Base-by-base conservation (phyloP, 1,139 yeast genomes). In the Yueomyces sp. region DNA sequence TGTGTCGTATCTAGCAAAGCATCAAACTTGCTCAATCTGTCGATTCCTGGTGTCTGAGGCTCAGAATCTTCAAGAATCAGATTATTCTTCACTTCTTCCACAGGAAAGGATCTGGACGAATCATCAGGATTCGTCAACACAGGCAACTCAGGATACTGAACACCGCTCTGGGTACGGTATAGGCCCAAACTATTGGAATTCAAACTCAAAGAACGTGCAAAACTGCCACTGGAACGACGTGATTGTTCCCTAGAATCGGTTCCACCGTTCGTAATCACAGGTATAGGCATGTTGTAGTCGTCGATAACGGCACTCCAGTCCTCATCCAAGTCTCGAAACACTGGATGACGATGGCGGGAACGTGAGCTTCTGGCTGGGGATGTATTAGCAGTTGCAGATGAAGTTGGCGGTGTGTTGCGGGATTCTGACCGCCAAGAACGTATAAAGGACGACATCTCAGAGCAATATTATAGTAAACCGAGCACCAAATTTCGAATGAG, bases 291-390 rank as follows among this genome's bases (percentile, higher is more conserved):
- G 41, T 59, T 59, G 41, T 56, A 59, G 43, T 60, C 63, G 49
- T 81, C 86, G 39, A 86, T 69, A 36, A 78, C 82, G 3, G 95
- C 93, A 57, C 86, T 89, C 96, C 96, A 87, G 60, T 86, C 96
- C 54, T 83, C 95, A 57, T 86, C 96, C 41, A 78, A 62, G 55
- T 84, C 95, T 26, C 73, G 65, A 51, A 76, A 78, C 50, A 55
- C 28, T 60, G 59, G 41, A 31, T 48, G 6, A 47, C 44, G 60
- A 49, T 29, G 59, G 55, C 12, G 57, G 46, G 4, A 47, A 33
- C 12, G 44, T 7, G 32, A 30, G 11, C 32, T 30, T 30, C 32
- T 36, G 6, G 46, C 42, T 35, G 39, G 9, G 42, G 19, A 19
- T 19, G 19, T 19, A 19, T 19, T 19, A 19, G 19, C 19, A 19